A percentile compares a stretch with the other conserved stretches of the same genome.
Conservation (phyloP, 768 basidiomycete genomes). For the Pleurotus citrinopileatus region DNA sequence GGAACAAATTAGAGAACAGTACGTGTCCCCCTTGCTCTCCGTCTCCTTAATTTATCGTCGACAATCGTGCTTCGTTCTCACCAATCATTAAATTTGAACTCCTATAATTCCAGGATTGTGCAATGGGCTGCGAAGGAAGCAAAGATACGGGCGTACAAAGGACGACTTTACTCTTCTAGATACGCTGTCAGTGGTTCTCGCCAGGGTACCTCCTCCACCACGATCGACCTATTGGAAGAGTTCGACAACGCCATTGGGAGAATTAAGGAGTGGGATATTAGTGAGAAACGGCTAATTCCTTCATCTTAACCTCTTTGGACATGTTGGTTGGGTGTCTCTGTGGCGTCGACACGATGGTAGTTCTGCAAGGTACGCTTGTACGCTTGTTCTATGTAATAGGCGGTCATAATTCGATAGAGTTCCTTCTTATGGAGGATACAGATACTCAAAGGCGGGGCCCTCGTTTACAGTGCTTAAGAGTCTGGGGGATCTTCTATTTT, state of each 20-base stretch:
- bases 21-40: neutral
- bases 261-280: conserved; percentile 25
- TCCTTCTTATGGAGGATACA: neutral
- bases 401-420: neutral
- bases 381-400: conserved; percentile 1
- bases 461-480: no score
- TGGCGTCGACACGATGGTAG: neutral
- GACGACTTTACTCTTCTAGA: neutral
- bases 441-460: no score
- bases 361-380: conserved; percentile 8
- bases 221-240: conserved; percentile 28
- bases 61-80: neutral
- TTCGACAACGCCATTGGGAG: conserved; percentile 36
- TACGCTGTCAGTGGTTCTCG: neutral
- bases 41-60: conserved; percentile 1
- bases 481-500: no score
- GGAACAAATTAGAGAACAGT: conserved; percentile 7
- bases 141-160: conserved; percentile 21
- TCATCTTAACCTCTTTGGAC: neutral
- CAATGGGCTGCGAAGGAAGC: conserved; percentile 30
- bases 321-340: neutral
- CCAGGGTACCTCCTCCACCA: neutral
- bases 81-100: neutral
- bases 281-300: conserved; percentile 6
- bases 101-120: conserved; percentile 23